phyloP scores from a whole-genome alignment of 371 early-diverging fungal species.

The Blastocladiella emersonii region DNA sequence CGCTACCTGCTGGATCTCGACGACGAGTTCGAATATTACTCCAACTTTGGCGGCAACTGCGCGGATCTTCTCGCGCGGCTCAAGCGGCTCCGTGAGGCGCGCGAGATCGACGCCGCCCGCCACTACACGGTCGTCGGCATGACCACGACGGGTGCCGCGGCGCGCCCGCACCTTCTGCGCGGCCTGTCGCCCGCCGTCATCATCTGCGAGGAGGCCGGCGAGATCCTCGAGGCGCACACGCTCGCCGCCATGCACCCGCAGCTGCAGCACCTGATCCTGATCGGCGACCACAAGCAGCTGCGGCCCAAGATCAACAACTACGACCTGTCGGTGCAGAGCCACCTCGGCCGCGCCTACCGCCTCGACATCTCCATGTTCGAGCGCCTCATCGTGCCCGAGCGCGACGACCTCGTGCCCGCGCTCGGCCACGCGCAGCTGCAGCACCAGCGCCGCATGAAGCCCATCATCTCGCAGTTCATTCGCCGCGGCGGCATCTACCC shows the following conservation, averaged over 20 bases:
- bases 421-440: slow-evolving; percentile 5
- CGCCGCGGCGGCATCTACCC: slow-evolving; percentile 17
- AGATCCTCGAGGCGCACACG: slow-evolving; percentile 23
- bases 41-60: too few species aligned
- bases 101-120: neutral
- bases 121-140: slow-evolving; percentile 25
- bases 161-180: slow-evolving; percentile 3
- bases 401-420: neutral
- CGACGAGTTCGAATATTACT: too few species aligned
- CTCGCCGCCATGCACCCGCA: slow-evolving; percentile 11
- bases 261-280: slow-evolving; percentile 17
- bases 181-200: neutral
- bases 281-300: slow-evolving; percentile 22
- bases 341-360: slow-evolving; percentile 10
- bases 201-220: slow-evolving; percentile 21
- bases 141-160: slow-evolving; percentile 38
- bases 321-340: slow-evolving; percentile 17
- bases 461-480: slow-evolving; percentile 17
- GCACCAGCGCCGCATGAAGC: slow-evolving; percentile 22
- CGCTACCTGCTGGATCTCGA: too few species aligned
- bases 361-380: slow-evolving; percentile 22
- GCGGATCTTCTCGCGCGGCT: too few species aligned
- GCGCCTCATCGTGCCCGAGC: slow-evolving; percentile 8
- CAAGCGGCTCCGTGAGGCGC: too few species aligned
- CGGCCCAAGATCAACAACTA: slow-evolving; percentile 20